These are phyloP conservation scores for sorghum (Sorghum bicolor) DNA, from an alignment of 176 grass and related monocot species.

Conservation along the genomic window DNA sequence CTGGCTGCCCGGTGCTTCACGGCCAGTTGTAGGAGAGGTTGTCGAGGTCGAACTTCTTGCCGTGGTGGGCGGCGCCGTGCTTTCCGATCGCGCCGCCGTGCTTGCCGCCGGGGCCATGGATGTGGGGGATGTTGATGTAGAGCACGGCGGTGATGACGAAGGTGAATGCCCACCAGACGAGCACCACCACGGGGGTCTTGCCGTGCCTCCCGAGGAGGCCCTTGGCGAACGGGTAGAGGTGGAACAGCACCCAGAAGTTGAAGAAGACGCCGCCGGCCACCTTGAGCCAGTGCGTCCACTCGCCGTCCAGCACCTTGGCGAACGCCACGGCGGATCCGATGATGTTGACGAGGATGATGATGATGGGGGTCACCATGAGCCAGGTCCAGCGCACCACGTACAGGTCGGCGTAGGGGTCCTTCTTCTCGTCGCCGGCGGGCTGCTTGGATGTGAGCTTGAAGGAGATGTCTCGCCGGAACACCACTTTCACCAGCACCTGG, in stretches of 20 bases:
- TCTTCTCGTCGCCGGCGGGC: slow-evolving; percentile 67
- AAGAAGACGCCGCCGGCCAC: slow-evolving; percentile 88
- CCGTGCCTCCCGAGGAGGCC: slow-evolving; percentile 76
- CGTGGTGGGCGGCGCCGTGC: slow-evolving; percentile 8
- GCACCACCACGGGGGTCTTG: slow-evolving; percentile 71
- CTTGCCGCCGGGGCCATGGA: slow-evolving; percentile 21
- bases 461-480: slow-evolving; percentile 76
- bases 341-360: slow-evolving; percentile 81
- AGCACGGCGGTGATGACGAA: slow-evolving; percentile 86
- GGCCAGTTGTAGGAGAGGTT: not conserved
- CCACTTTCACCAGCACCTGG: slow-evolving; percentile 78
- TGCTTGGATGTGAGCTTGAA: slow-evolving; percentile 81
- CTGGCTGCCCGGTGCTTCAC: not conserved
- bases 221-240: slow-evolving; percentile 89
- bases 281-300: slow-evolving; percentile 81
- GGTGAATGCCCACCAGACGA: slow-evolving; percentile 85
- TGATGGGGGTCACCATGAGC: slow-evolving; percentile 62
- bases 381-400: slow-evolving; percentile 77
- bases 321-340: slow-evolving; percentile 73
- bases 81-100: not conserved
- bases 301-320: slow-evolving; percentile 77
- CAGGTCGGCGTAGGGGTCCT: slow-evolving; percentile 87
- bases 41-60: not conserved
- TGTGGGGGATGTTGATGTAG: slow-evolving; percentile 74
- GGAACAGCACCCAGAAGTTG: slow-evolving; percentile 96